Evolutionary conservation across 208 protist genomes (phyloP).

Genomic region (Leishmania turanica): DNA sequence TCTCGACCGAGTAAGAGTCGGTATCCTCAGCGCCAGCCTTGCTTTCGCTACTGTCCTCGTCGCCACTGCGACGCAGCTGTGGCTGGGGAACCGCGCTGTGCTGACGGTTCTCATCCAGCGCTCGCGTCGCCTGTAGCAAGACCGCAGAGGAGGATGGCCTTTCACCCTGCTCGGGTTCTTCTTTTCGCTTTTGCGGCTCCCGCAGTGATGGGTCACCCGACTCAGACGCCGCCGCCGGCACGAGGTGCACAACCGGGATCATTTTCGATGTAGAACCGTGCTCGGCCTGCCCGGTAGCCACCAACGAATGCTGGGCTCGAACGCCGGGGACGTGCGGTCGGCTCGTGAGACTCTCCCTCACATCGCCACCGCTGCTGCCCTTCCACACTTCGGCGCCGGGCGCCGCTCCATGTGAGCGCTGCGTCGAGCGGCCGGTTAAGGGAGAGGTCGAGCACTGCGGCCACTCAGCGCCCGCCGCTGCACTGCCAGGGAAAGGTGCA

Average conservation of each 20-base stretch:
- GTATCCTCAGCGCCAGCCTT: not conserved
- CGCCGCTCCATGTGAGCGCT: not conserved
- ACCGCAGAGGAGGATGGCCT: not conserved
- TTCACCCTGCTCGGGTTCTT: not conserved
- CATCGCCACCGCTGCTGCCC: not conserved
- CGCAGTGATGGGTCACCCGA: not conserved
- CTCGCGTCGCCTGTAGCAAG: not conserved
- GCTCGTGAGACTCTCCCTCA: not conserved
- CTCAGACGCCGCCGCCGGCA: slow-evolving; percentile 9
- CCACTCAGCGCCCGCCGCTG: not conserved
- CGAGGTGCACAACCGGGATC: slow-evolving; percentile 31
- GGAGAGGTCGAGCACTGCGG: slow-evolving; percentile 17
- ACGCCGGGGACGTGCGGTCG: not conserved
- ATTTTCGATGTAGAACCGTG: slow-evolving; percentile 1
- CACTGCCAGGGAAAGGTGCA: not conserved
- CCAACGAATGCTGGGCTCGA: not conserved
- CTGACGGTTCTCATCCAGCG: not conserved
- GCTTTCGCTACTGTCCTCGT: not conserved
- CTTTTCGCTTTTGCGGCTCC: not conserved
- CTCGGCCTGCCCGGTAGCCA: not conserved
- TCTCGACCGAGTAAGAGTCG: not conserved
- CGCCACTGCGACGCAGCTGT: not conserved
- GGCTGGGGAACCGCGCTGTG: not conserved
- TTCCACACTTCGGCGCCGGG: not conserved
- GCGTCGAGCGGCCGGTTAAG: not conserved